phyloP scores from a whole-genome alignment of 1,284 basidiomycete genomes.

The Tilletia caries region DNA sequence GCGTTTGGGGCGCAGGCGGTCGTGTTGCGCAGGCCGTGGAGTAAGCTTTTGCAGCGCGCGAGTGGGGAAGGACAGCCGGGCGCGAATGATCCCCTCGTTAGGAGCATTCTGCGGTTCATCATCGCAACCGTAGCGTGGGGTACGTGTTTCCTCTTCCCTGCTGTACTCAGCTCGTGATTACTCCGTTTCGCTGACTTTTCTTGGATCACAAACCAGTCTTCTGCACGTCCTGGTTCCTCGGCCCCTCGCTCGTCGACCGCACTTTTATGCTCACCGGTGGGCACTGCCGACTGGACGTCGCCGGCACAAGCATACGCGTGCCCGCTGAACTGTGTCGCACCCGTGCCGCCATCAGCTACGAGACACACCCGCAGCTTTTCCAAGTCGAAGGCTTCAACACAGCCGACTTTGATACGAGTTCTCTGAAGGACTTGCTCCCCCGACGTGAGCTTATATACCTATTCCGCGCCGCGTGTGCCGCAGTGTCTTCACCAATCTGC shows the following conservation, averaged over 20 bases:
- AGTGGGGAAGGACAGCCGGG: neutral
- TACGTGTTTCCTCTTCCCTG: too few species aligned
- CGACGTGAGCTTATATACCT: slow-evolving; percentile 17
- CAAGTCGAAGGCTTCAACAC: slow-evolving; percentile 24
- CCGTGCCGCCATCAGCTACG: slow-evolving; percentile 59
- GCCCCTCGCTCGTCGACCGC: slow-evolving; percentile 75
- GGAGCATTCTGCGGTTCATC: slow-evolving; percentile 62
- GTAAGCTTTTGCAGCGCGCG: slow-evolving; percentile 16
- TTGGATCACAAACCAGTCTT: slow-evolving; percentile 16
- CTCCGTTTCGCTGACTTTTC: too few species aligned
- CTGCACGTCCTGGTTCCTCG: slow-evolving; percentile 82
- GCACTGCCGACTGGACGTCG: slow-evolving; percentile 59
- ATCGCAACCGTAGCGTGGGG: slow-evolving; percentile 70
- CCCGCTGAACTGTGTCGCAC: slow-evolving; percentile 23
- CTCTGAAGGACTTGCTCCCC: slow-evolving; percentile 12
- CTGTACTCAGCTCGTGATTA: too few species aligned
- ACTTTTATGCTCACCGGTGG: slow-evolving; percentile 74
- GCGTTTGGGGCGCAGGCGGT: slow-evolving; percentile 23
- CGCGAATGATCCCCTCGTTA: slow-evolving; percentile 13
- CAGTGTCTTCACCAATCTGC: neutral
- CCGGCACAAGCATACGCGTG: neutral
- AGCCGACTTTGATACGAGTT: slow-evolving; percentile 10
- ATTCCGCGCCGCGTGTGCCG: neutral
- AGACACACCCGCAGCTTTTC: slow-evolving; percentile 68
- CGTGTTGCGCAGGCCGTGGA: slow-evolving; percentile 17